Evolutionary conservation across 2,329 filamentous ascomycete genomes (phyloP), one percentile per base, ranked within the genome.

Genomic region (Monilinia fructigena): DNA sequence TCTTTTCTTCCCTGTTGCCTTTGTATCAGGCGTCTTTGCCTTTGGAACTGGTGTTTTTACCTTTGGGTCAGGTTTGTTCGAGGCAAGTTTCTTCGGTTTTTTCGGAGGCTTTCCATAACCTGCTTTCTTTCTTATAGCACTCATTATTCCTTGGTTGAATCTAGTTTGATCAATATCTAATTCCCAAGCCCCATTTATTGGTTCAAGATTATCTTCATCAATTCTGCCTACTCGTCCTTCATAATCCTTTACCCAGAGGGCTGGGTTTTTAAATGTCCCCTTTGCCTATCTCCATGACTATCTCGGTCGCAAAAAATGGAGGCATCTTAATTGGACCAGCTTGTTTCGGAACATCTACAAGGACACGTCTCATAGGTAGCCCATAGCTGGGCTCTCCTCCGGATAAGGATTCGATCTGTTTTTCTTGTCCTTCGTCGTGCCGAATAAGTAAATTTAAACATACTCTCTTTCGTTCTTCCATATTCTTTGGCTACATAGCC

Each of bases 251-350:
- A 62, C 48, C 40, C 26, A 54, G 5, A 38, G 14, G 0, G 31
- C 48, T 2, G 47, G 47, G n/a, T 62, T 0, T 1, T n/a, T 2
- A 1, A 1, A 1, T 1, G n/a, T 40, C 20, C 4, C 59, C 59
- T 54, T 62, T 28, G 8, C 59, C 31, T 7, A 62, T 40, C n/a
- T 62, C 47, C 4, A 62, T 6, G 7, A 62, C 59, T 40, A 62
- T 54, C 16, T 62, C 59, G 4, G n/a, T 42, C 38, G 35, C 47
- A 0, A 20, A 42, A 14, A 62, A 62, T 42, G 59, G 48, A 2
- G 59, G 59, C n/a, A 2, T 42, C 18, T 54, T 62, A 28, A 28
- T 45, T 20, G 59, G 59, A n/a, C 59, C 31, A 12, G 59, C 31
- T 3, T 16, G 1, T 20, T 10, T 45, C 6, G 23, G 23, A 16